Conservation (phyloP, 805 yeast genomes). For the Wickerhamia fluorescens region DNA sequence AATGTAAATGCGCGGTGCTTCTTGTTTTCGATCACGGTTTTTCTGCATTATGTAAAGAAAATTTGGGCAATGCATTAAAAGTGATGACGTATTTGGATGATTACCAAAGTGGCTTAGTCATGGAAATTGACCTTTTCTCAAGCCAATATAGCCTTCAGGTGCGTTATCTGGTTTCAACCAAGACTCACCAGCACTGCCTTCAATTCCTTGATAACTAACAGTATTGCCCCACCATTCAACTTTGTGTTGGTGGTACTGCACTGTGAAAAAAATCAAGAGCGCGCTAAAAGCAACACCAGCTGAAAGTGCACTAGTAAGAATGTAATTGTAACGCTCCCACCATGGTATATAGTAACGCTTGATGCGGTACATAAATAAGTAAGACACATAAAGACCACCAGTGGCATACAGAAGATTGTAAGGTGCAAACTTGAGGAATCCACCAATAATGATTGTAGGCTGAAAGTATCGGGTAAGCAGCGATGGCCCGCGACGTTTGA, state of each 20-base stretch:
- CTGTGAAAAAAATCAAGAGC: slow-evolving; percentile 8
- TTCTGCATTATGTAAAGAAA: too few species aligned
- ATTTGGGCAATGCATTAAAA: too few species aligned
- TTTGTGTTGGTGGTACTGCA: slow-evolving; percentile 7
- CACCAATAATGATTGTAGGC: slow-evolving; percentile 8
- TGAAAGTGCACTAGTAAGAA: slow-evolving; percentile 6
- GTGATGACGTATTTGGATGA: too few species aligned
- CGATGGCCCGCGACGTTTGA: slow-evolving; percentile 10
- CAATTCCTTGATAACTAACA: slow-evolving; percentile 12
- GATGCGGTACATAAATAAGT: slow-evolving; percentile 6
- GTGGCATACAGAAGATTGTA: slow-evolving; percentile 8
- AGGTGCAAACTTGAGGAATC: slow-evolving; percentile 7
- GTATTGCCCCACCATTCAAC: slow-evolving; percentile 17
- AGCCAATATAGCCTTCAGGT: slow-evolving; percentile 26
- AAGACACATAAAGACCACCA: slow-evolving; percentile 6
- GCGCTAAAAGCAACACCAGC: slow-evolving; percentile 12
- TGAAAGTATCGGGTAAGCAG: slow-evolving; percentile 12
- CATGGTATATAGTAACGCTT: slow-evolving; percentile 4
- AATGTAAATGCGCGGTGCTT: too few species aligned
- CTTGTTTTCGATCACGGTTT: too few species aligned
- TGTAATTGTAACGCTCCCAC: slow-evolving; percentile 10
- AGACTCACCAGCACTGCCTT: slow-evolving; percentile 10
- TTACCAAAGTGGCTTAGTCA: too few species aligned
- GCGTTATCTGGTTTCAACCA: slow-evolving; percentile 19
- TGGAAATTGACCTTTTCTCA: slow-evolving; percentile 22